These are phyloP conservation scores for Aspergillus pseudonomiae DNA, from an alignment of 2,329 filamentous ascomycete species.

Conservation along the genomic window DNA sequence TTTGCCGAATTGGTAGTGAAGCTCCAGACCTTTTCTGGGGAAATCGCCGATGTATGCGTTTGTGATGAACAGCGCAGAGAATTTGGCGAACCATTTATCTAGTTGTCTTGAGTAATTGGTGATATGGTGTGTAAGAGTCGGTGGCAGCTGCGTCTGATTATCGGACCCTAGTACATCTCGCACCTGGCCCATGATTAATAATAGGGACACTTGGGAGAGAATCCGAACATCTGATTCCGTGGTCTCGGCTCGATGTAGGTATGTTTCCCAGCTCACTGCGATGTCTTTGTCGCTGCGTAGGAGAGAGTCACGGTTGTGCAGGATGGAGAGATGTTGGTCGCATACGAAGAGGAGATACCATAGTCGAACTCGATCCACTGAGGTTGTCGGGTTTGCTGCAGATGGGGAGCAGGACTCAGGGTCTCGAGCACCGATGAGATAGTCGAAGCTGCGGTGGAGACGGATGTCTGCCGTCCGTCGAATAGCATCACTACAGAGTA, in stretches of 20 bases:
- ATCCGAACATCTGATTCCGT: constrained; percentile 39
- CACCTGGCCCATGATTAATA: constrained; percentile 42
- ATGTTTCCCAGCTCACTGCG: constrained; percentile 38
- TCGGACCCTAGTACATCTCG: constrained; percentile 38
- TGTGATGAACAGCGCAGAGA: constrained; percentile 27
- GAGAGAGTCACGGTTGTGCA: constrained; percentile 40
- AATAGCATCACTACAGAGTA: constrained; percentile 34
- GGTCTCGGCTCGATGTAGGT: constrained; percentile 34
- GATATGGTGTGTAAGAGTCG: constrained; percentile 29
- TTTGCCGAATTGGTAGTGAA: constrained; percentile 54
- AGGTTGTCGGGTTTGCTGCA: constrained; percentile 11
- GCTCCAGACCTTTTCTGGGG: constrained; percentile 48
- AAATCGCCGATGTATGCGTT: constrained; percentile 45
- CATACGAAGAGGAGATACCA: constrained; percentile 42
- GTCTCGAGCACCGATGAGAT: constrained; percentile 12
- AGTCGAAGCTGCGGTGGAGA: constrained; percentile 46
- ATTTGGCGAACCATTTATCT: constrained; percentile 34
- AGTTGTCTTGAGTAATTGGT: constrained; percentile 32
- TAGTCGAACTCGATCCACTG: constrained; percentile 35
- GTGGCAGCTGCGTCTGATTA: constrained; percentile 30
- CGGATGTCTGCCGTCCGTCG: constrained; percentile 35
- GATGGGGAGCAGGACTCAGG: background rate
- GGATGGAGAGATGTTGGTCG: constrained; percentile 41
- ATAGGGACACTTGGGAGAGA: constrained; percentile 37
- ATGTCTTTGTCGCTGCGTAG: constrained; percentile 41